Percentiles rank a stretch among this genome's conserved stretches.
Conservation (phyloP, 345 rosid genomes). For the Crucihimalaya himalaica region DNA sequence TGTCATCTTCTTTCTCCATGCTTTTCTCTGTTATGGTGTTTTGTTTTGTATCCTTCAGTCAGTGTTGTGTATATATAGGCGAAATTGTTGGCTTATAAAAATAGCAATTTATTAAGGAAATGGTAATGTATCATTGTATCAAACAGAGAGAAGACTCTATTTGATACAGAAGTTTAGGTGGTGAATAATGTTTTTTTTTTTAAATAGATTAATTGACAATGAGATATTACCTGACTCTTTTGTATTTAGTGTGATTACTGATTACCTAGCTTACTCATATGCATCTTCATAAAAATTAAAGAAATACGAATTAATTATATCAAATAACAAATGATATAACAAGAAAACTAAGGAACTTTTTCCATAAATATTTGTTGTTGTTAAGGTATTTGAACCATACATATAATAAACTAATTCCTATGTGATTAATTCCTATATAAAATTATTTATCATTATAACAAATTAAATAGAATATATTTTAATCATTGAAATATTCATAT, state of each 20-base stretch:
- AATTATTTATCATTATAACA: too few species aligned
- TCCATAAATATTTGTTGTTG: too few species aligned
- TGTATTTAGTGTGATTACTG: not conserved
- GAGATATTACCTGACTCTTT: slow-evolving; percentile 18
- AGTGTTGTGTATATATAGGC: not conserved
- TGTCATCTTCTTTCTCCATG: slow-evolving; percentile 40
- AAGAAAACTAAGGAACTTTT: too few species aligned
- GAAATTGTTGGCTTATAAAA: not conserved
- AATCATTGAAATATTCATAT: too few species aligned
- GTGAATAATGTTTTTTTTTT: not conserved
- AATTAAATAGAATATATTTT: too few species aligned
- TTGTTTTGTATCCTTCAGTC: not conserved
- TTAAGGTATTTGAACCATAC: too few species aligned
- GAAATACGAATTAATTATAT: too few species aligned
- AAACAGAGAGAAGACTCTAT: not conserved
- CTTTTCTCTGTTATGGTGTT: not conserved
- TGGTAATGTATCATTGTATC: not conserved
- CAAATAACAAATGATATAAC: too few species aligned
- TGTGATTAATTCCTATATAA: too few species aligned
- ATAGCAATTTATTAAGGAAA: slow-evolving; percentile 4
- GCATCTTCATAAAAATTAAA: too few species aligned
- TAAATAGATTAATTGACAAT: slow-evolving; percentile 27
- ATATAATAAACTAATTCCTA: too few species aligned
- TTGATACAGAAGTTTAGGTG: slow-evolving; percentile 12
- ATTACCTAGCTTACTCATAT: too few species aligned